Evolutionary conservation across 805 yeast genomes (phyloP).

Genomic region (Pachysolen tannophilus): DNA sequence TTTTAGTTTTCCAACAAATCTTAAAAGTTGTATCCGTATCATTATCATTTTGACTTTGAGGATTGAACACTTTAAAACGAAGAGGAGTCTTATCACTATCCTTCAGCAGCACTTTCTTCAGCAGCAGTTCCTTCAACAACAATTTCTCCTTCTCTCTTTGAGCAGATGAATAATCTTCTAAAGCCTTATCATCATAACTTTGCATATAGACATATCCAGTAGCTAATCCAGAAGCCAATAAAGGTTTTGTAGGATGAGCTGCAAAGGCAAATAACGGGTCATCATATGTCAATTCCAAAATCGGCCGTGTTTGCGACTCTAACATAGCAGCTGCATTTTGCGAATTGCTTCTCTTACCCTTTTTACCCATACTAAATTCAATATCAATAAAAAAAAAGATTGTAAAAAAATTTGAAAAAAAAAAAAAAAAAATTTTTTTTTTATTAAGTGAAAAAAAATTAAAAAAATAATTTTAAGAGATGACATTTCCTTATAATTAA

Average conservation of each 20-base stretch:
- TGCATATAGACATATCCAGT: slow-evolving; percentile 68
- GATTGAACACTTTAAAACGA: slow-evolving; percentile 4
- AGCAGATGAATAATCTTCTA: slow-evolving; percentile 26
- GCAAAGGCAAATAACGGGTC: slow-evolving; percentile 73
- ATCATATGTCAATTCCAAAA: slow-evolving; percentile 35
- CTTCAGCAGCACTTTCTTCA: slow-evolving; percentile 9
- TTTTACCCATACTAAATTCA: slow-evolving; percentile 11
- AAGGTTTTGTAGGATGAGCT: slow-evolving; percentile 67
- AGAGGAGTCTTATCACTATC: background rate
- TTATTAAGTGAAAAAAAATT: too few relatives aligned
- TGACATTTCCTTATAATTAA: too few relatives aligned
- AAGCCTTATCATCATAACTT: slow-evolving; percentile 42
- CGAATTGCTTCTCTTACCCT: slow-evolving; percentile 6
- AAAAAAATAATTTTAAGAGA: too few relatives aligned
- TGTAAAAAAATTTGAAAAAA: background rate
- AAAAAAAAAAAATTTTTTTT: slow-evolving; percentile 9
- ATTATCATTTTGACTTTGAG: slow-evolving; percentile 18
- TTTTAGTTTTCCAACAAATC: slow-evolving; percentile 70
- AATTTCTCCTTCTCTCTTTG: slow-evolving; percentile 18
- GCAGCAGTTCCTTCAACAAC: slow-evolving; percentile 16
- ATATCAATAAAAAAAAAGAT: too few relatives aligned
- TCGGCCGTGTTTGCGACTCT: slow-evolving; percentile 31
- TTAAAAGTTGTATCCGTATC: slow-evolving; percentile 20
- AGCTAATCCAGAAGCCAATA: slow-evolving; percentile 67
- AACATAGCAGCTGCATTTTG: slow-evolving; percentile 18